Percentiles rank a stretch among this genome's conserved stretches.
phyloP scores from a whole-genome alignment of 2,329 filamentous ascomycete species.

The Lachnellula suecica region DNA sequence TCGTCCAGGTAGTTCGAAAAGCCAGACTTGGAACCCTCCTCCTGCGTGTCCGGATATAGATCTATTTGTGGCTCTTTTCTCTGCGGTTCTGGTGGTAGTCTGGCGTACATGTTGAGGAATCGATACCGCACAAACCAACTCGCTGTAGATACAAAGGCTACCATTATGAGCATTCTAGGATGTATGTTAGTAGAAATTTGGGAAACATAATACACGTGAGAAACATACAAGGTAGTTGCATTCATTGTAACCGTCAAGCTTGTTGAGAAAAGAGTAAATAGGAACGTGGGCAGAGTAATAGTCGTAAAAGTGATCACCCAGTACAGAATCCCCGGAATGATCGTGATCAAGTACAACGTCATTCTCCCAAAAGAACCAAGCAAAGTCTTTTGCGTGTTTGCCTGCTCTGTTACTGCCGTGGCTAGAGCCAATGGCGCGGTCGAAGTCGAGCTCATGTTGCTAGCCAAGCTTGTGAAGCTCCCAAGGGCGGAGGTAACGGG shows the following conservation, averaged over 20 bases:
- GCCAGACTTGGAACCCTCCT: constrained; percentile 85
- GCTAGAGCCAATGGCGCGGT: constrained; percentile 13
- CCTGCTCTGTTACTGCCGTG: constrained; percentile 26
- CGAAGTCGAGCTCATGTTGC: constrained; percentile 23
- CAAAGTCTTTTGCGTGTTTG: constrained; percentile 49
- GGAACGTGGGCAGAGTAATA: constrained; percentile 83
- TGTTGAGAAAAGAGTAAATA: constrained; percentile 88
- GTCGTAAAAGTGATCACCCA: constrained; percentile 83
- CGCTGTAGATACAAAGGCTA: constrained; percentile 75
- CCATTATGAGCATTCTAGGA: constrained; percentile 70
- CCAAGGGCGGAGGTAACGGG: constrained; percentile 19
- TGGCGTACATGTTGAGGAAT: constrained; percentile 95
- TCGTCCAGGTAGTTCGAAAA: constrained; percentile 97
- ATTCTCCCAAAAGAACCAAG: constrained; percentile 55
- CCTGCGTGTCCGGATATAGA: constrained; percentile 89
- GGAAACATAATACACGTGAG: constrained; percentile 16
- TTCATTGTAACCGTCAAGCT: constrained; percentile 98
- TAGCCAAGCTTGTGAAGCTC: constrained; percentile 21
- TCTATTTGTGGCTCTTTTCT: constrained; percentile 95
- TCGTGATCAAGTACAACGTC: constrained; percentile 53
- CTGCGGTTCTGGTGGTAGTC: constrained; percentile 89
- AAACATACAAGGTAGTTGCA: constrained; percentile 82
- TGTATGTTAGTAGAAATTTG: constrained; percentile 1
- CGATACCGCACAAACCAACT: constrained; percentile 96
- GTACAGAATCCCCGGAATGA: constrained; percentile 63